These are phyloP conservation scores for Saturnispora quitensis DNA, from an alignment of 805 yeast genomes.

Conservation along the genomic window DNA sequence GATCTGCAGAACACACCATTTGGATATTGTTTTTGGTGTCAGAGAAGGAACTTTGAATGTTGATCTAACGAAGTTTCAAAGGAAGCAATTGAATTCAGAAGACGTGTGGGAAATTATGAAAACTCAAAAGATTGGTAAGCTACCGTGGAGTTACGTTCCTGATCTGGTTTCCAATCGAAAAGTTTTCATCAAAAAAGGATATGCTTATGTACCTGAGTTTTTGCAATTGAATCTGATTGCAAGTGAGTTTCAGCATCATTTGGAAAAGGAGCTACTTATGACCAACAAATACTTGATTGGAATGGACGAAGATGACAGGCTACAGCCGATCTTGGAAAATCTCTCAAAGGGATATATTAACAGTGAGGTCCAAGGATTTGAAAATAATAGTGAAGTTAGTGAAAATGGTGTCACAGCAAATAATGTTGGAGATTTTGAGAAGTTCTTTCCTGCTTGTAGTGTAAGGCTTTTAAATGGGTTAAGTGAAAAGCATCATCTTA, in stretches of 20 bases:
- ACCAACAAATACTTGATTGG: conserved; percentile 77
- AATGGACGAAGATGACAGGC: conserved; percentile 84
- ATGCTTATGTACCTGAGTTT: conserved; percentile 76
- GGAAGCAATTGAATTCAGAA: conserved; percentile 38
- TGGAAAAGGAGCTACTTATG: conserved; percentile 43
- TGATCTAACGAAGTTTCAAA: conserved; percentile 11
- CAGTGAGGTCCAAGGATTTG: conserved; percentile 31
- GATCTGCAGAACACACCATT: conserved; percentile 47
- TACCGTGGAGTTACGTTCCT: conserved; percentile 80
- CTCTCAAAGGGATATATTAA: conserved; percentile 64
- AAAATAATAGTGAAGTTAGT: conserved; percentile 1
- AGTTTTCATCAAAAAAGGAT: conserved; percentile 59
- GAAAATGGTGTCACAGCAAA: conserved; percentile 42
- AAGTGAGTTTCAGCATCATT: conserved; percentile 51
- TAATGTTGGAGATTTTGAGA: conserved; percentile 44
- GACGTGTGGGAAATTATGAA: conserved; percentile 42
- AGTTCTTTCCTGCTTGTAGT: conserved; percentile 74
- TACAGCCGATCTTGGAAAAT: conserved; percentile 75
- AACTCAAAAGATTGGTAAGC: conserved; percentile 64
- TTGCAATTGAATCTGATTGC: conserved; percentile 65
- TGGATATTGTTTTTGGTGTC: conserved; percentile 30
- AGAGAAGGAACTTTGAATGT: conserved; percentile 23
- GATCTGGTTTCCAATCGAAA: conserved; percentile 68
- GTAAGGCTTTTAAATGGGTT: conserved; percentile 53
- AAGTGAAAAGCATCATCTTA: conserved; percentile 56